Conservation (phyloP, 345 rosid species). For the Dipteronia dyeriana region DNA sequence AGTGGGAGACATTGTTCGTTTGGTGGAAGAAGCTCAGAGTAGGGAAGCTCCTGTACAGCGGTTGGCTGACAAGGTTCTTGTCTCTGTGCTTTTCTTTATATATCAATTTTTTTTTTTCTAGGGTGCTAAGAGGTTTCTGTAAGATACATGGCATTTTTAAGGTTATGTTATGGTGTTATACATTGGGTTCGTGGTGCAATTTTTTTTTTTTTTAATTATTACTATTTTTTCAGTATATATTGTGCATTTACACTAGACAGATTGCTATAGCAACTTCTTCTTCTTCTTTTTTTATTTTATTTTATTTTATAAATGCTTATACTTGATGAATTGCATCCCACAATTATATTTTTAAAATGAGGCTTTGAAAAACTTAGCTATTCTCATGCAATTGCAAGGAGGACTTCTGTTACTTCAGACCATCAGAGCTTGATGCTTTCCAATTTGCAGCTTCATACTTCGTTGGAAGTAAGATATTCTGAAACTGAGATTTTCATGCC, state of each 20-base stretch:
- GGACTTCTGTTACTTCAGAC: not conserved
- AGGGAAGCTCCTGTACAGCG: constrained; percentile 94
- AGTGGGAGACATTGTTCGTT: constrained; percentile 81
- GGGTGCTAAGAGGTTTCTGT: constrained; percentile 1
- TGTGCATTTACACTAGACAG: not conserved
- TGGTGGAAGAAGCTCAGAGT: constrained; percentile 98
- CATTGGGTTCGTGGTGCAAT: not conserved
- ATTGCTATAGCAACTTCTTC: not conserved
- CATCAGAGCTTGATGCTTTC: not conserved
- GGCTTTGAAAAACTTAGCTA: not conserved
- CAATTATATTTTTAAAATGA: not conserved
- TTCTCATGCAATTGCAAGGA: not conserved
- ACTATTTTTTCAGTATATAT: not conserved
- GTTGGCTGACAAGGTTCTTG: constrained; percentile 87
- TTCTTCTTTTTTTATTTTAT: no score
- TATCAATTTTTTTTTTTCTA: not conserved
- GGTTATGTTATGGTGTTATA: constrained; percentile 10
- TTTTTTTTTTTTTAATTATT: not conserved
- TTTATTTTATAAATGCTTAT: no score
- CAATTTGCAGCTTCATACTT: not conserved
- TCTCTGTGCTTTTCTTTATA: constrained; percentile 20
- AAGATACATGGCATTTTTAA: not conserved
- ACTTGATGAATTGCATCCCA: not conserved
- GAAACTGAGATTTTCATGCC: not conserved
- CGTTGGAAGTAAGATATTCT: not conserved